Base-by-base conservation (phyloP, 768 basidiomycete species). In the Auricularia sp. region DNA sequence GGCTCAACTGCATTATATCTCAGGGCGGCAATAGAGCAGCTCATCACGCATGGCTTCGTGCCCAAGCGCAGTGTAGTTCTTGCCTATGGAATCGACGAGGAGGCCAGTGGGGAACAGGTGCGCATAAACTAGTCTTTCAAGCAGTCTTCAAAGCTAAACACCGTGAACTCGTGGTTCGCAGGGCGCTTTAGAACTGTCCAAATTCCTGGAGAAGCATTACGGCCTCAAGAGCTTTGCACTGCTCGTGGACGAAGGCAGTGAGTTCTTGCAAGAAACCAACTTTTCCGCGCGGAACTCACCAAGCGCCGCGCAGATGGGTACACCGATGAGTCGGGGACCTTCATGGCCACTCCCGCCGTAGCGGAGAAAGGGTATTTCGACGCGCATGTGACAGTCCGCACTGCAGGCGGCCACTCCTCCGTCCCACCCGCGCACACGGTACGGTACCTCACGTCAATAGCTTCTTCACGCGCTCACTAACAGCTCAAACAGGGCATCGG, bases 361-460 rank as follows among this genome's bases (percentile, higher is more conserved):
- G 84, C 84, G 0, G 90, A 92, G 75, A 91, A 90, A 71, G 56
- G 92, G 8, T 84, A 80, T 64, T 53, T 87, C 12, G 79, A 90
- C 70, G 80, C 86, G 16, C 76, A 73, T 11, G 77, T 93, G 14
- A 81, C 85, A 64, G 84, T 94, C 8, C 75, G 80, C 14, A 77
- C 87, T 0, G 79, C 85, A 0, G 93, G 93, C 4, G 93, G 93
- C 0, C 94, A 95, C 74, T 93, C 92, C 0, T 90, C 87, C 69
- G 76, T 93, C 16, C 94, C 94, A 16, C 91, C 90, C 18, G 70
- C 75, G 2, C 92, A 97, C 68, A 96, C 93, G 1, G 88, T 84
- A 71, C 68, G 79, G 67, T 3, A 21, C 58, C 29, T 34, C 33
- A 4, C 63, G 4, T 10, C 44, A 21, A 11, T 12, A 8, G 11